Percentiles rank a stretch among this genome's conserved stretches.
Evolutionary conservation across 352 stramenopile species (phyloP).

Genomic region (Phytopythium delawarense): DNA sequence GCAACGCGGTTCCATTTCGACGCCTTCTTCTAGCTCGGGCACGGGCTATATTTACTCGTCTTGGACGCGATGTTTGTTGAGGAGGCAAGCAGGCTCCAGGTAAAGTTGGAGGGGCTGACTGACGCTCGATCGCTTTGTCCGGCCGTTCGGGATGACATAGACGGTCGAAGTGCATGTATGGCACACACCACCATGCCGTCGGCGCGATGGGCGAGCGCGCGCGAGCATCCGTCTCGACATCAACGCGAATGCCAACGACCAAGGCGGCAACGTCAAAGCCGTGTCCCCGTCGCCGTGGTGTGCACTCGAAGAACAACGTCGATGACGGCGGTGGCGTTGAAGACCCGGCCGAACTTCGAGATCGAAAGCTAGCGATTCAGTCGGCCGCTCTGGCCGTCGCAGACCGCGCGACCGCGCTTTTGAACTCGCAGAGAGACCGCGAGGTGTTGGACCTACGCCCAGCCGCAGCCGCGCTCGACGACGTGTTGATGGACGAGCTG

Average conservation of each 20-base stretch:
- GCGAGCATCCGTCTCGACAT: background rate
- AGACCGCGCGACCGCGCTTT: slow-evolving; percentile 40
- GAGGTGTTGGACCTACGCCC: slow-evolving; percentile 54
- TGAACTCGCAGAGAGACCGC: slow-evolving; percentile 39
- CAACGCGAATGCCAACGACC: background rate
- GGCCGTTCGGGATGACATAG: background rate
- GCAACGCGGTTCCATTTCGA: slow-evolving; percentile 2
- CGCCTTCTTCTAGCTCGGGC: background rate
- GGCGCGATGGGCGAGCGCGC: background rate
- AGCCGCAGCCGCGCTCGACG: slow-evolving; percentile 41
- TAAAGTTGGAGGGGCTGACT: background rate
- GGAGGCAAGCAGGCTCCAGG: background rate
- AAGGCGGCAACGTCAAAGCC: background rate
- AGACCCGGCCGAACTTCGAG: background rate
- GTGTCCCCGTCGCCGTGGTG: background rate
- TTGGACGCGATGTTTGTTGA: background rate
- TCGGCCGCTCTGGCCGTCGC: slow-evolving; percentile 31
- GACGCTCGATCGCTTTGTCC: background rate
- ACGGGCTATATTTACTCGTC: slow-evolving; percentile 1
- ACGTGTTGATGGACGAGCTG: slow-evolving; percentile 57
- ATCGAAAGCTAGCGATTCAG: slow-evolving; percentile 24
- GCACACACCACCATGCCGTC: background rate
- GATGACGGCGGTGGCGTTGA: background rate
- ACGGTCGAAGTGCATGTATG: slow-evolving; percentile 1
- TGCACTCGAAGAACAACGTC: background rate